Evolutionary conservation across 2,329 filamentous ascomycete genomes (phyloP).

Genomic region (Dendryphion nanum): DNA sequence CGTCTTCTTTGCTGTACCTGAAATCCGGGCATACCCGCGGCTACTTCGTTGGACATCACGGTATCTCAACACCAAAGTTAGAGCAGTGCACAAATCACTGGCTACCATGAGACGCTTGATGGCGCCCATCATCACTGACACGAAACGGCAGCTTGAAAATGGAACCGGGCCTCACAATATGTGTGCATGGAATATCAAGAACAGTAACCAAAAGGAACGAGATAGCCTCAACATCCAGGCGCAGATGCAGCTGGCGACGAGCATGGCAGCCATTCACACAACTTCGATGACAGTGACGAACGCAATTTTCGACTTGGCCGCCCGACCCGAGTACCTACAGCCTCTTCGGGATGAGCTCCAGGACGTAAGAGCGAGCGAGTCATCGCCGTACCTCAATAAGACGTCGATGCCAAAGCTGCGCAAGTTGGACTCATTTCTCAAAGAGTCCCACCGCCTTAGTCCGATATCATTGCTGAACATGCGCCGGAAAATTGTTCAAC

Average conservation of each 20-base stretch:
- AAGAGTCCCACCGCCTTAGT: constrained; percentile 30
- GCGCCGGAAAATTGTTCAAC: not conserved
- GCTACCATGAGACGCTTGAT: too few species aligned
- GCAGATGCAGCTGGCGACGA: constrained; percentile 14
- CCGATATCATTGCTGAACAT: not conserved
- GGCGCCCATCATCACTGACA: too few species aligned
- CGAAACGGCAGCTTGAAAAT: too few species aligned
- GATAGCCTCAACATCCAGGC: too few species aligned
- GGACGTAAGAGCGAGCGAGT: constrained; percentile 19
- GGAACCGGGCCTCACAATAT: too few species aligned
- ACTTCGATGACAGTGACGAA: constrained; percentile 24
- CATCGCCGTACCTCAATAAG: constrained; percentile 24
- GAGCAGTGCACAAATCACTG: too few species aligned
- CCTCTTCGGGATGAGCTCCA: constrained; percentile 24
- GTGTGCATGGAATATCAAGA: too few species aligned
- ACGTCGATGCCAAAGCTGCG: constrained; percentile 24
- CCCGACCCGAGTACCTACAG: constrained; percentile 21
- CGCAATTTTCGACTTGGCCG: constrained; percentile 18
- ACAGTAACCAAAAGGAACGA: too few species aligned
- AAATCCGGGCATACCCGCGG: too few species aligned
- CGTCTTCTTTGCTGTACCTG: too few species aligned
- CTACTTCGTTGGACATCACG: too few species aligned
- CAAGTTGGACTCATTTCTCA: constrained; percentile 34
- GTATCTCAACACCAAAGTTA: too few species aligned
- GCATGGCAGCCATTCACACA: constrained; percentile 16